Conservation (phyloP, 1,284 basidiomycete genomes). For the Moesziomyces aphidis region DNA sequence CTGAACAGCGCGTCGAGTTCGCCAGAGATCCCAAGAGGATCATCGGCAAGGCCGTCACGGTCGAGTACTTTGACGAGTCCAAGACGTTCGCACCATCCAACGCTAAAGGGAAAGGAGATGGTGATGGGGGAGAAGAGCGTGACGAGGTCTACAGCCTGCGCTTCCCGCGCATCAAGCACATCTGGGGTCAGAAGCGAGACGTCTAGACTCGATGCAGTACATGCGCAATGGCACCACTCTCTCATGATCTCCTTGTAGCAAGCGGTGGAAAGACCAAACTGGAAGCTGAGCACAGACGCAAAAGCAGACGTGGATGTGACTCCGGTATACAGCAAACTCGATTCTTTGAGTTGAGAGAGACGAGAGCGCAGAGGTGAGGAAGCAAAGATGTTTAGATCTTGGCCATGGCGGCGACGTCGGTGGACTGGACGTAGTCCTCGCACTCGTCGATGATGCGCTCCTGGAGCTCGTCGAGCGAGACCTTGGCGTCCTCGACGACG, state of each 20-base stretch:
- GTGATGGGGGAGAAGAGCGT: constrained; percentile 1
- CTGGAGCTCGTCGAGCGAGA: constrained; percentile 94
- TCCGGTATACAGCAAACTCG: constrained; percentile 36
- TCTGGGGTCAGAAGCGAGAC: constrained; percentile 41
- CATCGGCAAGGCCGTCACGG: constrained; percentile 52
- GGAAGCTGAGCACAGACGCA: not conserved
- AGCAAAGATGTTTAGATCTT: constrained; percentile 59
- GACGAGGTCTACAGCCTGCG: constrained; percentile 39
- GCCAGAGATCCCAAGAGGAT: constrained; percentile 43
- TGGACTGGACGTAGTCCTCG: constrained; percentile 95
- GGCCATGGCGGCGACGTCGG: constrained; percentile 73
- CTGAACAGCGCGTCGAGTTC: constrained; percentile 44
- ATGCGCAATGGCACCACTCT: constrained; percentile 2
- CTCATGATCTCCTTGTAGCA: not conserved
- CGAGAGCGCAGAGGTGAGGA: not conserved
- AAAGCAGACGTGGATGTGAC: not conserved
- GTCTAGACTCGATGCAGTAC: constrained; percentile 10
- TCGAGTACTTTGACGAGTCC: constrained; percentile 50
- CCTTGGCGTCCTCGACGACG: constrained; percentile 95
- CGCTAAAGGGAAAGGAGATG: not conserved
- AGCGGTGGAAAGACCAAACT: constrained; percentile 18
- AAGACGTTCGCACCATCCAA: constrained; percentile 8
- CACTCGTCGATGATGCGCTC: constrained; percentile 71
- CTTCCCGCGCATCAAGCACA: constrained; percentile 56
- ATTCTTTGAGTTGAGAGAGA: not conserved